Conservation (phyloP, 1,284 basidiomycete species). For the Boletus mariae region DNA sequence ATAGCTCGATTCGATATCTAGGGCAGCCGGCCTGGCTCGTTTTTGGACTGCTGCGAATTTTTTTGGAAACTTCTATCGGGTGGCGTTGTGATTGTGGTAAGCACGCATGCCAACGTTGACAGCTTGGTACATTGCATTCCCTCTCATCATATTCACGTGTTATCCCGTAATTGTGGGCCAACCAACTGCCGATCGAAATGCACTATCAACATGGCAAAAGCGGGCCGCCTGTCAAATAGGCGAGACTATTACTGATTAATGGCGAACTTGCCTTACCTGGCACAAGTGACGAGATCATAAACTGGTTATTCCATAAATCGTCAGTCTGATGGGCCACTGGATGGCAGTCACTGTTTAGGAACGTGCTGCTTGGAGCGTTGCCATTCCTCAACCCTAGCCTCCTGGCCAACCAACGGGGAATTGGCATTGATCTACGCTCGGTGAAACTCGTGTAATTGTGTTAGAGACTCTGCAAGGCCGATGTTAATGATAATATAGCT, state of each 20-base stretch:
- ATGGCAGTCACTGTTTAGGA: not conserved
- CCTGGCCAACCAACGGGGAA: not conserved
- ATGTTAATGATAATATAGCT: no score
- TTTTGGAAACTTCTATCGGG: not conserved
- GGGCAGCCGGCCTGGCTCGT: slow-evolving; percentile 7
- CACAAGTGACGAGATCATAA: not conserved
- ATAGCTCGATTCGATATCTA: slow-evolving; percentile 3
- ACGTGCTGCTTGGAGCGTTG: not conserved
- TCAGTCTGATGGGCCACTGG: not conserved
- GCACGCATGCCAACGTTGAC: slow-evolving; percentile 13
- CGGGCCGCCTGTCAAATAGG: not conserved
- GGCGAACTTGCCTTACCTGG: not conserved
- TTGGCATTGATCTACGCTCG: not conserved
- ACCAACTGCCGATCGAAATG: slow-evolving; percentile 2
- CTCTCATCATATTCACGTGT: not conserved
- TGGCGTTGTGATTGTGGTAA: slow-evolving; percentile 6
- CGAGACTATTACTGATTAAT: not conserved
- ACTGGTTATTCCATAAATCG: not conserved
- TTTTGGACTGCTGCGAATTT: not conserved
- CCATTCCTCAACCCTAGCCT: not conserved
- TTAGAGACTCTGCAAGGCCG: no score
- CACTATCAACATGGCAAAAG: not conserved
- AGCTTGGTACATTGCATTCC: slow-evolving; percentile 2
- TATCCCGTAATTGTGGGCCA: not conserved
- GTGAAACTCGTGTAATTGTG: not conserved